phyloP scores from a whole-genome alignment of 2,329 filamentous ascomycete genomes.

The Arthroderma uncinatum region DNA sequence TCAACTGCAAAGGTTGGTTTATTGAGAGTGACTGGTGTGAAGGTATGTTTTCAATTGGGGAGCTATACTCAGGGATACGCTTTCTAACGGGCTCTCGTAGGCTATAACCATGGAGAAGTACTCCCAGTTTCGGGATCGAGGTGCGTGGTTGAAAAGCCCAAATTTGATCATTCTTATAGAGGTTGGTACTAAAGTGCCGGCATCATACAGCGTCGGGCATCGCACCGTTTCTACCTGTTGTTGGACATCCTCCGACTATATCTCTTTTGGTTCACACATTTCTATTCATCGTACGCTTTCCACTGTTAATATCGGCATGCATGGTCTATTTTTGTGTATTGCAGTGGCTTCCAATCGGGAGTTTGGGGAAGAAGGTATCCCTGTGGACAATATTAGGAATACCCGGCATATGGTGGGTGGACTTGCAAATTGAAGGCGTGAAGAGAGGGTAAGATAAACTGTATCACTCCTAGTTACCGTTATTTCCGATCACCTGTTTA shows the following conservation, averaged over 20 bases:
- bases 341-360: constrained; percentile 65
- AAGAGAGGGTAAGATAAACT: constrained; percentile 58
- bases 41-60: neutral
- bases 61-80: neutral
- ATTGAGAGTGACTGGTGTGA: neutral
- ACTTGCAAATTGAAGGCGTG: constrained; percentile 95
- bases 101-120: constrained; percentile 79
- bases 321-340: constrained; percentile 67
- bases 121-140: constrained; percentile 83
- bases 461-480: neutral
- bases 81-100: neutral
- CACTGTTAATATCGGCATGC: constrained; percentile 59
- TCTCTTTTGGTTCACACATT: constrained; percentile 55
- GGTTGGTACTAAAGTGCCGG: constrained; percentile 11
- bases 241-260: constrained; percentile 51
- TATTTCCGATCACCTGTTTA: neutral
- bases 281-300: constrained; percentile 71
- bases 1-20: neutral
- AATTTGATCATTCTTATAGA: constrained; percentile 4
- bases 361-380: constrained; percentile 63
- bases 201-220: constrained; percentile 71
- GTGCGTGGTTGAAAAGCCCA: constrained; percentile 32
- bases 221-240: constrained; percentile 82
- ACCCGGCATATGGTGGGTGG: constrained; percentile 94
- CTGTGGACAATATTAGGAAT: constrained; percentile 81